Base-by-base conservation (phyloP, 2,329 filamentous ascomycete genomes). In the Drechslerella dactyloides region DNA sequence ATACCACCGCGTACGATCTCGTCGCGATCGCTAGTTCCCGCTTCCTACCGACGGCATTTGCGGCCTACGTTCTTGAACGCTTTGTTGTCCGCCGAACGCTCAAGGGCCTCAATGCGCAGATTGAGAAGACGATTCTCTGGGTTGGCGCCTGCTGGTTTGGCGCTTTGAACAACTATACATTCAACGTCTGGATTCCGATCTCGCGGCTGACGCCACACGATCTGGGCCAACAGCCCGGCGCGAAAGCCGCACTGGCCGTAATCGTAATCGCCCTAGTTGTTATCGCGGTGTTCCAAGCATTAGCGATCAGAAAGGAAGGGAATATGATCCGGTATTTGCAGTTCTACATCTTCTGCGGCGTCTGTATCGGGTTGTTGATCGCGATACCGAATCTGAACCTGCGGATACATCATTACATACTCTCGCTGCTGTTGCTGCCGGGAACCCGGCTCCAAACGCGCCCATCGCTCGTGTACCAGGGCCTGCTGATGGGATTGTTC, bases 351-450 rank as follows among this genome's bases (percentile, higher is more conserved):
- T 89, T 96, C 21, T 94, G 91, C 2, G 94, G 97, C 78, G 90
- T 91, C 50, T 96, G 93, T 79, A 85, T 97, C 13, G 93, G 69
- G 96, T 40, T 96, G 90, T 7, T 97, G 90, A 1, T 97, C 91
- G n/a, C 89, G n/a, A 85, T 97, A 37, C 93, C 93, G 0, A 85
- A 87, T 6, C 86, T 96, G 57, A 89, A 87, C 73, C 84, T 99
- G 55, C 88, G 94, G 35, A 92, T 99, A 64, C 94, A 99, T 78
- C 94, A 99, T 79, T 99, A 97, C 78, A 90, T 97, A 74, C 83
- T 97, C 2, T 92, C 89, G 0, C 85, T 99, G 13, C 83, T 97
- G 0, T 84, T 99, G 0, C 85, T 97, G 3, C 91, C 93, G 0
- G 94, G 93, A 0, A 97, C 94, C 0, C 88, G 87, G 59, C 87